Conservation (phyloP, 2,329 filamentous ascomycete species). For the Chalara sp. region DNA sequence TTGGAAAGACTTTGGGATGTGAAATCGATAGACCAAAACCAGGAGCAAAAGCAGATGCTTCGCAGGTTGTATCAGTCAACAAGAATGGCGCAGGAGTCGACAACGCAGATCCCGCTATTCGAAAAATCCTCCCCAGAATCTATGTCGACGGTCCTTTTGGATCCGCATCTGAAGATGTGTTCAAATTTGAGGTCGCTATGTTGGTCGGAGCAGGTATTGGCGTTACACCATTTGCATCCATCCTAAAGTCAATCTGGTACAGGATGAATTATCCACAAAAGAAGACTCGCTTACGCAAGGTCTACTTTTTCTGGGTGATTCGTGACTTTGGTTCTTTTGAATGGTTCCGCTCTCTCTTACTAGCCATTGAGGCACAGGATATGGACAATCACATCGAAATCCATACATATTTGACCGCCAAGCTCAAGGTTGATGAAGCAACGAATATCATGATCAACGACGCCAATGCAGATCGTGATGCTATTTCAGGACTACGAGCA, state of each 20-base stretch:
- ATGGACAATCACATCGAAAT: conserved; percentile 81
- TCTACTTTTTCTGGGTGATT: conserved; percentile 93
- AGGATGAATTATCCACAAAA: conserved; percentile 81
- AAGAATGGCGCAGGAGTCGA: conserved; percentile 38
- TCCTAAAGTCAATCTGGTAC: conserved; percentile 90
- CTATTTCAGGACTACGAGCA: conserved; percentile 74
- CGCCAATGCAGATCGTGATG: conserved; percentile 75
- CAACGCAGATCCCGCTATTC: conserved; percentile 63
- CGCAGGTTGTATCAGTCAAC: conserved; percentile 64
- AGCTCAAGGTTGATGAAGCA: conserved; percentile 78
- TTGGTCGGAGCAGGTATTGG: conserved; percentile 80
- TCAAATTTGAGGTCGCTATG: conserved; percentile 77
- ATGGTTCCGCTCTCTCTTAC: conserved; percentile 79
- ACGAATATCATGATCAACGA: conserved; percentile 94
- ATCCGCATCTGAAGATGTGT: conserved; percentile 80
- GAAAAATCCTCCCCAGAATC: conserved; percentile 68
- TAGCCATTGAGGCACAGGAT: conserved; percentile 83
- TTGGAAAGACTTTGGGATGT: conserved; percentile 68
- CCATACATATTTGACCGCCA: conserved; percentile 80
- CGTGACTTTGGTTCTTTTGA: conserved; percentile 83
- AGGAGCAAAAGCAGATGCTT: conserved; percentile 36
- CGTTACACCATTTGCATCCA: conserved; percentile 80
- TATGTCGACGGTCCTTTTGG: conserved; percentile 84
- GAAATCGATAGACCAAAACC: conserved; percentile 56
- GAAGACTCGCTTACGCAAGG: conserved; percentile 73